Base-by-base conservation (phyloP, 345 rosid species). In the Erysimum cheiranthoides region DNA sequence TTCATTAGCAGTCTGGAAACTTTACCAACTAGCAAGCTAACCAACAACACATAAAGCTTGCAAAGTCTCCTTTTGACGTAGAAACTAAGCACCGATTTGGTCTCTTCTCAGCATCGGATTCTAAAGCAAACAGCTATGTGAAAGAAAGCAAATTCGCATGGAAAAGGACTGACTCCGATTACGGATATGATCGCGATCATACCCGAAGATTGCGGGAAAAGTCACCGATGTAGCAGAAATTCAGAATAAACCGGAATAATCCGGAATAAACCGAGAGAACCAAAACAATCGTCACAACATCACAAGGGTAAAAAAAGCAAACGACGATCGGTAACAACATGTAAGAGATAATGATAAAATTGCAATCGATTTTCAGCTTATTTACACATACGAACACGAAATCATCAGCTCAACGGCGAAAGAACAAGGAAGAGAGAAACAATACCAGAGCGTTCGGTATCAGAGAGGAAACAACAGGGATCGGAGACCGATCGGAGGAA, bases 391-490 rank as follows among this genome's bases (percentile, higher is more conserved):
- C 4, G 13, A 58, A 40, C 4, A 42, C 40, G 39, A 50, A 76
- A 32, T 13, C 18, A 49, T 32, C 58, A 70, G 52, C 71, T 70
- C 16, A 70, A 52, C 36, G 38, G n/a, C 18, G 18, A 27, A 42
- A 27, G 14, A 61, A 53, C 7, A 30, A 77, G 12, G 76, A 71
- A 77, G 14, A 3, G n/a, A 65, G 57, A 54, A 64, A 66, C 49
- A 42, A 58, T 77, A 77, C 81, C 81, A 56, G 8, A 40, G 52
- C 73, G 67, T 38, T 14, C 30, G 56, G 59, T 40, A 63, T 38
- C 43, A 5, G n/a, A n/a, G n/a, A n/a, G n/a, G n/a, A n/a, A n/a
- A n/a, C n/a, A n/a, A n/a, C n/a, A n/a, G n/a, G n/a, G n/a, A 40
- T 28, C 25, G 25, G 49, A 39, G 38, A 76, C 5, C 45, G 67